Base-by-base conservation (phyloP, 371 early-diverging fungal species). In the Syncephalastrum racemosum region DNA sequence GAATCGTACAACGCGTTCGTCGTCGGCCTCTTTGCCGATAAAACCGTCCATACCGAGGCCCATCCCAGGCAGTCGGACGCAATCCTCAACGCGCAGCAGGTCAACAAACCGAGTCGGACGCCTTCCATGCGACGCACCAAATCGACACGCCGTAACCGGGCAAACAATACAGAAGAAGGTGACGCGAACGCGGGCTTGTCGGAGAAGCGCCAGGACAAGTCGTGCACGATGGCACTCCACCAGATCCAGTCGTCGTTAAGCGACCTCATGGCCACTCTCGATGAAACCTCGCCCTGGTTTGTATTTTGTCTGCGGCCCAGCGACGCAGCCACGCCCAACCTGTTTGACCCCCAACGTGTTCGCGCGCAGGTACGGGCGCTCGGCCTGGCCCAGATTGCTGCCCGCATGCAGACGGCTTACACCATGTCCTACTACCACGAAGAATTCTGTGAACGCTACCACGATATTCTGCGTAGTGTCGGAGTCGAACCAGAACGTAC, bases 201-300 rank as follows among this genome's bases (percentile, higher is more conserved):
- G 13, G 36, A 19, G 53, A 73, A 25, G 56, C 59, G 56, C 16
- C 64, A 62, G 39, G 71, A 70, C 15, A 22, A 42, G 12, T 59
- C 59, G 18, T 56, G 56, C 3, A 49, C 63, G 1, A 60, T 63
- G 58, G 66, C 56, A 1, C 31, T 89, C 31, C 76, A 86, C 0
- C 89, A 93, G 70, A 81, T 92, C 60, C 86, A 87, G 52, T 79
- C 79, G 1, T 82, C 90, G 0, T 62, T 94, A n/a, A 80, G 85
- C 45, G 92, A 92, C 59, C 71, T 96, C 14, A 73, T 94, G 24
- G 89, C 84, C 20, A 86, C 91, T 13, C 65, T 96, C 19, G 86
- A 85, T 48, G 91, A 92, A 56, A 93, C 96, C 0, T 80, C 86
- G 36, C 83, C 92, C 12, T 96, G 96, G 97, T 92, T 90, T 66